These are phyloP conservation scores for Aspergillus avenaceus DNA, from an alignment of 495 filamentous ascomycete genomes.

Conservation along the genomic window DNA sequence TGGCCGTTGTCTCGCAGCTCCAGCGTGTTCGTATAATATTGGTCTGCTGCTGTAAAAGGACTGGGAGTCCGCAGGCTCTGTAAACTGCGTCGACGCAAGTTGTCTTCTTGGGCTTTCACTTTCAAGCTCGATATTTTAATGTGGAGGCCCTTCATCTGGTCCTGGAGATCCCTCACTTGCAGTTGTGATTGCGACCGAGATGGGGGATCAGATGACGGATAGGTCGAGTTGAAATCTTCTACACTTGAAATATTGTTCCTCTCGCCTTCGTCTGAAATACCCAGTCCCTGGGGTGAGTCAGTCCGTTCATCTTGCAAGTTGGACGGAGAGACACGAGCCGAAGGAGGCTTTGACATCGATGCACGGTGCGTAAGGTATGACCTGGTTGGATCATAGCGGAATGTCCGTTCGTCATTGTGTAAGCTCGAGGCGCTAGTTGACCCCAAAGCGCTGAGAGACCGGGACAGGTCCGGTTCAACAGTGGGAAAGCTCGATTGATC, in stretches of 20 bases:
- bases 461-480: constrained; percentile 26
- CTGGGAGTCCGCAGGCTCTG: constrained; percentile 82
- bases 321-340: constrained; percentile 5
- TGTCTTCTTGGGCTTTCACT: constrained; percentile 78
- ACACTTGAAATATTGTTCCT: constrained; percentile 20
- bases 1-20: constrained; percentile 27
- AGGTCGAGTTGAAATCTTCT: constrained; percentile 33
- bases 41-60: constrained; percentile 75
- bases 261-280: constrained; percentile 22
- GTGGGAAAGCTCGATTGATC: constrained; percentile 22
- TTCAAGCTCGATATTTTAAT: constrained; percentile 85
- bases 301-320: constrained; percentile 14
- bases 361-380: constrained; percentile 38
- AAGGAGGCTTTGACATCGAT: constrained; percentile 28
- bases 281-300: constrained; percentile 27
- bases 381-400: constrained; percentile 35
- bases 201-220: constrained; percentile 33
- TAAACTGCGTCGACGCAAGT: constrained; percentile 73
- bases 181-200: constrained; percentile 49
- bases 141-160: constrained; percentile 91
- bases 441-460: constrained; percentile 43
- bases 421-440: constrained; percentile 32
- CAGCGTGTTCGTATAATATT: constrained; percentile 62
- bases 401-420: constrained; percentile 36
- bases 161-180: constrained; percentile 78